Base-by-base conservation (phyloP, 306 rosid species). In the Vigna hirtella region DNA sequence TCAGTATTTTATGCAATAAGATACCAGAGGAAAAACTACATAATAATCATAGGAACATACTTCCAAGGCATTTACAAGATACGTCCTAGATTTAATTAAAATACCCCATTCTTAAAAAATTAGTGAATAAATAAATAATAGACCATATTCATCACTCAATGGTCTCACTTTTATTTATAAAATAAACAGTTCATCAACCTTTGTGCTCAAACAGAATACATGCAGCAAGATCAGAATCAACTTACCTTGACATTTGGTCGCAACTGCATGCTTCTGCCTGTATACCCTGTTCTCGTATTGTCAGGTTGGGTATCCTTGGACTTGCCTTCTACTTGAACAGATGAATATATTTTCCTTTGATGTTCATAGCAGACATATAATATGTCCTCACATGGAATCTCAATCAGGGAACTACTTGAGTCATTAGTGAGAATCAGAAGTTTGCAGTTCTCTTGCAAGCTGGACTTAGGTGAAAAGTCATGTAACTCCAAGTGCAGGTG, bases 351-450 rank as follows among this genome's bases (percentile, higher is more conserved):
- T 82, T 79, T 76, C 79, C 83, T 77, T 82, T 78, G 79, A 76
- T 83, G 79, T 79, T 89, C 86, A 79, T 83, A 82, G 77, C 98
- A 95, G 24, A 72, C 47, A 76, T 83, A 72, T 49, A 84, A 67
- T 75, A 95, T 83, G 77, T 90, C 95, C 81, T 79, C 65, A 59
- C 98, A 92, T 62, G 88, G 93, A 85, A 95, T 87, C 86, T 87
- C 94, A 73, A 90, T 84, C 62, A 80, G 85, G 56, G 94, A 83
- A 85, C 87, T 90, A 63, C 73, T 84, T 48, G 98, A 90, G 81
- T 88, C 96, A 78, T 95, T 95, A 51, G 98, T 93, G 76, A 81
- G 85, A 76, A 93, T 63, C 14, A 84, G 72, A 58, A 95, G 81
- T 83, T 85, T 93, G 86, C 96, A 93, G 66, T 77, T 83, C 71